Percentiles rank a stretch among this genome's conserved stretches.
Conservation (phyloP, 2,329 filamentous ascomycete genomes). For the Metarhizium anisopliae region DNA sequence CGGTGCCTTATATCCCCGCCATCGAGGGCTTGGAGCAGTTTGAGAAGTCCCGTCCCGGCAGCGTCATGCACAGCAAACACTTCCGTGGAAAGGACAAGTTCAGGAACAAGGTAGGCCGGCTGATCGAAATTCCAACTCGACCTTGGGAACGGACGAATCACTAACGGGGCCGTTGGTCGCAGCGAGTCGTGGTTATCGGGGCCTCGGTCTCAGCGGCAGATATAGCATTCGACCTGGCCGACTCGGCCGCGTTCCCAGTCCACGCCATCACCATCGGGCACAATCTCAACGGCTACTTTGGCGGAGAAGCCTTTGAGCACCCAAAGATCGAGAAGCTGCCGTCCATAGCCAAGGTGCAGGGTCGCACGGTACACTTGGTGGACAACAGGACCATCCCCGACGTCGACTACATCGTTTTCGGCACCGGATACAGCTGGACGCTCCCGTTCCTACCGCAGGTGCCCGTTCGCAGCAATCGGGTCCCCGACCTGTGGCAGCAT, state of each 20-base stretch:
- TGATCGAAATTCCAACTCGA: too few species aligned
- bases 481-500: conserved; percentile 21
- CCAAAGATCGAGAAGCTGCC: conserved; percentile 38
- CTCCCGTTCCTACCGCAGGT: conserved; percentile 50
- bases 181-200: conserved; percentile 53
- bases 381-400: conserved; percentile 42
- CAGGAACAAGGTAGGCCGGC: too few species aligned
- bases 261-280: conserved; percentile 42
- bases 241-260: conserved; percentile 35
- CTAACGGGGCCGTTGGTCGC: not conserved
- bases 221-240: conserved; percentile 44
- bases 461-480: conserved; percentile 37
- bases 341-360: conserved; percentile 37
- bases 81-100: too few species aligned
- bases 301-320: conserved; percentile 50
- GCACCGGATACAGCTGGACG: conserved; percentile 58
- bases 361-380: conserved; percentile 42
- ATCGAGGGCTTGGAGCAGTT: conserved; percentile 40
- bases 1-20: conserved; percentile 45
- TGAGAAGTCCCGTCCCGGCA: conserved; percentile 35
- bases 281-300: conserved; percentile 44
- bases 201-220: conserved; percentile 58
- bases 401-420: conserved; percentile 56
- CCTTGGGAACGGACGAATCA: not conserved
- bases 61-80: conserved; percentile 8